Conservation (phyloP, 2,329 filamentous ascomycete species). For the Fusarium albidum region DNA sequence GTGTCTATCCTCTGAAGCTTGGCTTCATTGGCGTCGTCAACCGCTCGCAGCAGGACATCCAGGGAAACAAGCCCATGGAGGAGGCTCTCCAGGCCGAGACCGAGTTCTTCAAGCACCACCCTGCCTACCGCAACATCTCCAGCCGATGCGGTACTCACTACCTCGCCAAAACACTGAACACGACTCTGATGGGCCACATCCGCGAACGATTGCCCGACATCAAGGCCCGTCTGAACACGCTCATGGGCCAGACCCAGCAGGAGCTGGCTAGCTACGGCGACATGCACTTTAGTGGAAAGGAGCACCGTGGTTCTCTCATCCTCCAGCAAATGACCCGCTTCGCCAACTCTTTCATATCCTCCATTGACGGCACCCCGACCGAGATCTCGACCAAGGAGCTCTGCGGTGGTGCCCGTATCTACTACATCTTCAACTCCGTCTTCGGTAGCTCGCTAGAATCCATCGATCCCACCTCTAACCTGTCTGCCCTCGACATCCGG, state of each 20-base stretch:
- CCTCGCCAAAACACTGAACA: constrained; percentile 92
- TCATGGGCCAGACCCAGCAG: constrained; percentile 99
- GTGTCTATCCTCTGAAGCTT: constrained; percentile 95
- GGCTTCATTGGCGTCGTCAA: constrained; percentile 99
- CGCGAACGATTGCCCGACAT: constrained; percentile 96
- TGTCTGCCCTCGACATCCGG: constrained; percentile 92
- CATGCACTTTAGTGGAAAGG: constrained; percentile 96
- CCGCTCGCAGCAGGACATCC: constrained; percentile 97
- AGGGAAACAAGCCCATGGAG: constrained; percentile 91
- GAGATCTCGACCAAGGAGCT: constrained; percentile 99
- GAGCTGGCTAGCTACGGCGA: constrained; percentile 98
- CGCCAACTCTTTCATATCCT: constrained; percentile 96
- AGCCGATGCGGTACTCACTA: constrained; percentile 93
- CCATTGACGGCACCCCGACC: constrained; percentile 97
- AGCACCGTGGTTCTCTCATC: constrained; percentile 93
- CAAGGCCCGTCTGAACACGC: constrained; percentile 94
- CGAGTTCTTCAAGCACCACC: constrained; percentile 97
- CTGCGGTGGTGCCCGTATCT: constrained; percentile 92
- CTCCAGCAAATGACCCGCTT: constrained; percentile 98
- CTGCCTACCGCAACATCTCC: constrained; percentile 96
- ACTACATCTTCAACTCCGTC: constrained; percentile 99
- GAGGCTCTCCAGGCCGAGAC: constrained; percentile 89
- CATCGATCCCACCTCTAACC: constrained; percentile 94
- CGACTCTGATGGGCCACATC: constrained; percentile 95
- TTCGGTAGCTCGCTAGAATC: constrained; percentile 96